These are phyloP conservation scores for Ceratocystiopsis brevicomis DNA, from an alignment of 2,329 filamentous ascomycete genomes.

Conservation along the genomic window DNA sequence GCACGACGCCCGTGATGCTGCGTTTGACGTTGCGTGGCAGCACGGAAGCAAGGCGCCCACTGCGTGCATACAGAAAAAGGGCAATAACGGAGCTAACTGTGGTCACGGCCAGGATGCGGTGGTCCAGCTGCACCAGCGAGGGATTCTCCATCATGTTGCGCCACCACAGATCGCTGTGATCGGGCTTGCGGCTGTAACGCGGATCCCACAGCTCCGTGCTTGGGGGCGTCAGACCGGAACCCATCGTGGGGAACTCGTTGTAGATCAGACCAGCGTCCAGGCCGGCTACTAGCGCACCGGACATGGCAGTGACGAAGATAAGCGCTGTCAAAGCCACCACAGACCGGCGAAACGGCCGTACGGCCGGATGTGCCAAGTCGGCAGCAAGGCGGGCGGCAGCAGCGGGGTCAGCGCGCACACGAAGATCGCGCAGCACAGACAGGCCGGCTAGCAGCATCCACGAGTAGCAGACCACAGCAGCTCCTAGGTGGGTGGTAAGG, in stretches of 20 bases:
- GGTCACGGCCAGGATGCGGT: conserved; percentile 76
- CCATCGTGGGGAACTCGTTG: conserved; percentile 97
- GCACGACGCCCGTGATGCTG: conserved; percentile 62
- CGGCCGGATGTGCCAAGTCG: conserved; percentile 44
- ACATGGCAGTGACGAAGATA: conserved; percentile 81
- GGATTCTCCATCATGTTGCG: conserved; percentile 97
- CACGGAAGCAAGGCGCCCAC: conserved; percentile 33
- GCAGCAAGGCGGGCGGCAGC: conserved; percentile 40
- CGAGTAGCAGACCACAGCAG: conserved; percentile 82
- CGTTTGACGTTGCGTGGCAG: conserved; percentile 46
- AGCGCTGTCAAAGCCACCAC: conserved; percentile 53
- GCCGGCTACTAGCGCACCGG: conserved; percentile 80
- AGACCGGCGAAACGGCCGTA: conserved; percentile 54
- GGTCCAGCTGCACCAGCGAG: conserved; percentile 83
- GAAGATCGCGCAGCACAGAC: conserved; percentile 59
- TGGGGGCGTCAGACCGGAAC: conserved; percentile 62
- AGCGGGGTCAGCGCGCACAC: conserved; percentile 48
- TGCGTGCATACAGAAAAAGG: conserved; percentile 64
- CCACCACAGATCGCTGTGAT: conserved; percentile 79
- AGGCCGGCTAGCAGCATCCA: conserved; percentile 89
- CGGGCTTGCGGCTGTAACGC: conserved; percentile 65
- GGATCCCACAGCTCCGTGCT: conserved; percentile 64
- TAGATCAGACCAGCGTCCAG: conserved; percentile 95
- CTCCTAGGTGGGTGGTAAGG: conserved; percentile 70
- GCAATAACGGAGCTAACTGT: conserved; percentile 68